Evolutionary conservation across 208 protist genomes (phyloP), one percentile per base, ranked within the genome.

Genomic region (Trypanosomatidae sp.): DNA sequence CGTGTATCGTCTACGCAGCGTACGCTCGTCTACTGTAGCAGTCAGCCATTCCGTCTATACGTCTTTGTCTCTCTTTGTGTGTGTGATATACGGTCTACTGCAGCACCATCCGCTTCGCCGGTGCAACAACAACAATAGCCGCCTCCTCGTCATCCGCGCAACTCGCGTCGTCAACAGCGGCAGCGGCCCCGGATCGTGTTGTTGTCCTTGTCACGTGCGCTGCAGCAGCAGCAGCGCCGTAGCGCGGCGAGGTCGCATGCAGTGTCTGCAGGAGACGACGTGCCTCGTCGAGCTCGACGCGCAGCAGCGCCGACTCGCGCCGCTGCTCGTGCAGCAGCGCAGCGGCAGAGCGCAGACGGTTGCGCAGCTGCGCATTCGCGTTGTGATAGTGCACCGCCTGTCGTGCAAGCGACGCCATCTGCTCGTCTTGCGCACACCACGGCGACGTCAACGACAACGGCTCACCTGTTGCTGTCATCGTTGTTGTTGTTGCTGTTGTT

Each of bases 321-420:
- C 66, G 38, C 35, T 86, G 76, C 1, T 48, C 39, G 30, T 90
- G 73, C 22, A 85, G 48, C 37, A 72, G 50, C 4, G 57, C 51
- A 23, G 71, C 53, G 16, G 77, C 55, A 6, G 71, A 30, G 0
- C 71, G 65, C 20, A 90, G 58, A 26, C 77, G 49, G 7, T 66
- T 60, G 2, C 71, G 69, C 32, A 90, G 55, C 25, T 82, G 66
- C 15, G 63, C 48, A 46, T 84, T 87, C 4, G 48, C 46, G 13
- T 48, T 50, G 37, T 82, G 76, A 40, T 87, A 80, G n/a, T 57
- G 56, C 32, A 90, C 39, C 20, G 73, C 67, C 40, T 82, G 67
- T 7, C 59, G 46, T 3, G 81, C 67, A n/a, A 90, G 56, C 13
- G 54, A 30, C 6, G 70, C 26, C 30, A 83, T 28, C 44, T 74